A percentile compares a stretch with the other conserved stretches of the same genome.
Conservation (phyloP, 2,329 filamentous ascomycete species). For the Xylariomycetidae sp. region DNA sequence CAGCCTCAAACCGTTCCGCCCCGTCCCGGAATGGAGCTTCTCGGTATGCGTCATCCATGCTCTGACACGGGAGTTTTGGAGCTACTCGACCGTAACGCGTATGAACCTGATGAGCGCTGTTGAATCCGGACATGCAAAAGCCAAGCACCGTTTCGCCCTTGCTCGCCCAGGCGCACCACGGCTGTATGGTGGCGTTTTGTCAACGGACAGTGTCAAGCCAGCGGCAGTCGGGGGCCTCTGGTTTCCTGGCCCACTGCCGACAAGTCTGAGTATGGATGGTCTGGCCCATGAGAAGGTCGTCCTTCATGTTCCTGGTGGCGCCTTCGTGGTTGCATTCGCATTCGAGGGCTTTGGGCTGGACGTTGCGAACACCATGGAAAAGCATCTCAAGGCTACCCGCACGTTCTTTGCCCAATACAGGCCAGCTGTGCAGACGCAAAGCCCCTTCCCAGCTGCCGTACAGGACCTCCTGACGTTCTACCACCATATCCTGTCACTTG, state of each 20-base stretch:
- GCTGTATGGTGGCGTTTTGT: constrained; percentile 1
- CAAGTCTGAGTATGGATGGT: too few species aligned
- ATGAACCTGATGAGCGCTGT: neutral
- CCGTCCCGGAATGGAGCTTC: constrained; percentile 10
- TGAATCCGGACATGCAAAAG: neutral
- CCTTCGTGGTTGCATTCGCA: constrained; percentile 14
- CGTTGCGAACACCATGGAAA: constrained; percentile 5
- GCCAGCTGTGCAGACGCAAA: constrained; percentile 4
- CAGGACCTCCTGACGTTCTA: constrained; percentile 17
- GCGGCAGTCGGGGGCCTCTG: constrained; percentile 11
- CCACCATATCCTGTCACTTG: constrained; percentile 8
- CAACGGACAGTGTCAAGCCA: constrained; percentile 4
- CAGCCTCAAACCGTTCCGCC: constrained; percentile 3
- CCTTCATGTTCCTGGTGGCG: constrained; percentile 16
- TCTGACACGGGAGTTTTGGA: neutral
- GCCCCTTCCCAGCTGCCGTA: constrained; percentile 15
- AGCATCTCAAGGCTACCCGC: constrained; percentile 5
- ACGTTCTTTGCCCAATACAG: constrained; percentile 16
- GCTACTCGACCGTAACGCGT: neutral
- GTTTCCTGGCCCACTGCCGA: constrained; percentile 10
- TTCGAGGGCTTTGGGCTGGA: constrained; percentile 4
- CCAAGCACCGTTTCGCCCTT: constrained; percentile 4
- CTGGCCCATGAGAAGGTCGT: constrained; percentile 9
- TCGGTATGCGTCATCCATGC: neutral
- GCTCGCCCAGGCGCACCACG: constrained; percentile 1